Percentiles rank a stretch among this genome's conserved stretches.
These are phyloP conservation scores for Rhododendron kiyosumense DNA, from an alignment of 148 eudicot genomes.

Conservation along the genomic window DNA sequence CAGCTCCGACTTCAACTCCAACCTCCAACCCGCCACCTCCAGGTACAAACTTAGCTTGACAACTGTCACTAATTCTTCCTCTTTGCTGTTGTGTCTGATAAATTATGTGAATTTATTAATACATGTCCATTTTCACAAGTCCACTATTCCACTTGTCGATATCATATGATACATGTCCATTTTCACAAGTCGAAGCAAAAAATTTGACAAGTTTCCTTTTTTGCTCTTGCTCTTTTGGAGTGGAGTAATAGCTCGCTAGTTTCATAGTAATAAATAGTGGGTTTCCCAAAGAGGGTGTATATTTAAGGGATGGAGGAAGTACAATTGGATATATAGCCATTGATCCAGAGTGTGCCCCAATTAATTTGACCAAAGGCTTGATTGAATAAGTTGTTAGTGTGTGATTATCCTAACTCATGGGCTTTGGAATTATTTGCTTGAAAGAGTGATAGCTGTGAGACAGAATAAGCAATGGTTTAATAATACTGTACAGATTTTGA, in stretches of 20 bases:
- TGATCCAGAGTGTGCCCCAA: not conserved
- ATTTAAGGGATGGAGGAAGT: not conserved
- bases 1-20: not conserved
- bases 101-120: not conserved
- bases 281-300: not conserved
- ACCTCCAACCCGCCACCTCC: slow-evolving; percentile 5
- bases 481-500: not conserved
- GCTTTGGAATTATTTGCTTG: not conserved
- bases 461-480: not conserved
- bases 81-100: not conserved
- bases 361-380: not conserved
- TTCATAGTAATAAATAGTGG: not conserved
- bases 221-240: not conserved
- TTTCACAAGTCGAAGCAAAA: not conserved
- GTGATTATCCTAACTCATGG: not conserved
- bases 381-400: not conserved
- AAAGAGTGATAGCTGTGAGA: not conserved
- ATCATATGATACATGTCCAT: not conserved
- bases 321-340: not conserved
- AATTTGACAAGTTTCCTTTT: not conserved
- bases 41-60: slow-evolving; percentile 13
- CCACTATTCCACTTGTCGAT: not conserved
- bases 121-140: not conserved
- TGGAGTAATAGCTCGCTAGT: not conserved
- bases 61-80: not conserved